phyloP scores from a whole-genome alignment of 2,329 filamentous ascomycete species.

The Graphilbum sp. region DNA sequence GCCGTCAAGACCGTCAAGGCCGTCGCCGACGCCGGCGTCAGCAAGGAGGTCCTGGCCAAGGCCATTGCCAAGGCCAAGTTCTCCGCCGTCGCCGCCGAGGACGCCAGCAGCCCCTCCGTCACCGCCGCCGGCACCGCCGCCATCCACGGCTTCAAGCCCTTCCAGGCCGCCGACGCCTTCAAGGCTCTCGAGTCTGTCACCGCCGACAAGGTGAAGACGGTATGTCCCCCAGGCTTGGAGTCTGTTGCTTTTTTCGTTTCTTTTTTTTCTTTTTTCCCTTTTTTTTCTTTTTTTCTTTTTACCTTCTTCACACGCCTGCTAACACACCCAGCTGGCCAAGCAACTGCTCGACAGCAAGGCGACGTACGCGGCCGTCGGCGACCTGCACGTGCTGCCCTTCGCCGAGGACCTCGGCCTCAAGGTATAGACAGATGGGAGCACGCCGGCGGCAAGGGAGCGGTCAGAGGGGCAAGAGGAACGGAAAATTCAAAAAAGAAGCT shows the following conservation, averaged over 20 bases:
- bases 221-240: slow-evolving; percentile 28
- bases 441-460: background rate
- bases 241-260: background rate
- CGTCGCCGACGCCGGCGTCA: slow-evolving; percentile 52
- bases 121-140: slow-evolving; percentile 74
- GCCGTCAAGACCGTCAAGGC: slow-evolving; percentile 70
- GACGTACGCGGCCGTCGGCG: slow-evolving; percentile 76
- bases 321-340: slow-evolving; percentile 58
- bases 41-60: slow-evolving; percentile 78
- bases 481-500: background rate
- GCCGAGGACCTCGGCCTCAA: slow-evolving; percentile 87
- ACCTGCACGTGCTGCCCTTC: slow-evolving; percentile 79
- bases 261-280: background rate
- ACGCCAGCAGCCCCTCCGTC: slow-evolving; percentile 61
- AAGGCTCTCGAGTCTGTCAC: slow-evolving; percentile 48
- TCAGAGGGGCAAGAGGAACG: background rate
- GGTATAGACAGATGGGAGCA: slow-evolving; percentile 46
- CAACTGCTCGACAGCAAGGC: slow-evolving; percentile 76
- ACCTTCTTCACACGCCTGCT: background rate
- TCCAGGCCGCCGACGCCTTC: slow-evolving; percentile 66
- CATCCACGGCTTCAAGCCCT: slow-evolving; percentile 64
- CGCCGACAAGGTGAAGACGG: slow-evolving; percentile 68
- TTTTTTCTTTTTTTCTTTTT: background rate
- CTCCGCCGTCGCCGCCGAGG: slow-evolving; percentile 65
- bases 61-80: slow-evolving; percentile 90